Evolutionary conservation across 2,329 filamentous ascomycete species (phyloP).

Genomic region (Colletotrichum agaves): DNA sequence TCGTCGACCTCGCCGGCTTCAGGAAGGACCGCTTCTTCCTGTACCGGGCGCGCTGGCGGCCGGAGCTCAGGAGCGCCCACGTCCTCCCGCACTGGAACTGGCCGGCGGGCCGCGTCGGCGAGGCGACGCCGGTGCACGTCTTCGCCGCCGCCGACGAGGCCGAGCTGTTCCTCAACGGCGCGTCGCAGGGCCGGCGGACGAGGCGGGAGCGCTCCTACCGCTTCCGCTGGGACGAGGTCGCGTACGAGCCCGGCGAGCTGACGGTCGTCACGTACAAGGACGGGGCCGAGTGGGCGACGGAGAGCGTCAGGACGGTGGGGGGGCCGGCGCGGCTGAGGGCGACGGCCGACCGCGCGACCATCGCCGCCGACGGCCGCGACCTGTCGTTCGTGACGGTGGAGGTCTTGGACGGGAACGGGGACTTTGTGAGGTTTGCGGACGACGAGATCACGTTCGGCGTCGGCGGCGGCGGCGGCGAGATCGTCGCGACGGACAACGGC

Average conservation of each 20-base stretch:
- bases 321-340: conserved; percentile 50
- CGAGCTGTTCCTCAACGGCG: conserved; percentile 64
- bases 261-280: conserved; percentile 59
- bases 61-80: conserved; percentile 59
- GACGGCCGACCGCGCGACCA: conserved; percentile 51
- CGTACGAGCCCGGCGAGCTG: conserved; percentile 59
- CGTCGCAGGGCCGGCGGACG: conserved; percentile 54
- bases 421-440: conserved; percentile 55
- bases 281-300: conserved; percentile 57
- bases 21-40: conserved; percentile 66
- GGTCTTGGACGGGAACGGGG: conserved; percentile 56
- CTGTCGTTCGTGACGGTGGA: conserved; percentile 58
- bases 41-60: conserved; percentile 65
- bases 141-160: conserved; percentile 63
- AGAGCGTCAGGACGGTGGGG: conserved; percentile 54
- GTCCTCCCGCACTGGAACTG: conserved; percentile 68
- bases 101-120: conserved; percentile 54
- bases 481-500: conserved; percentile 64
- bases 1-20: conserved; percentile 67
- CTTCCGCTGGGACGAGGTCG: conserved; percentile 63
- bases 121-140: conserved; percentile 64
- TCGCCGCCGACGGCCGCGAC: conserved; percentile 56
- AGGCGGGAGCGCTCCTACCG: conserved; percentile 54
- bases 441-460: conserved; percentile 57
- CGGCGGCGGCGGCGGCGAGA: conserved; percentile 54